Evolutionary conservation across 1,284 basidiomycete genomes (phyloP), one percentile per base, ranked within the genome.

Genomic region (Mixia osmundae): DNA sequence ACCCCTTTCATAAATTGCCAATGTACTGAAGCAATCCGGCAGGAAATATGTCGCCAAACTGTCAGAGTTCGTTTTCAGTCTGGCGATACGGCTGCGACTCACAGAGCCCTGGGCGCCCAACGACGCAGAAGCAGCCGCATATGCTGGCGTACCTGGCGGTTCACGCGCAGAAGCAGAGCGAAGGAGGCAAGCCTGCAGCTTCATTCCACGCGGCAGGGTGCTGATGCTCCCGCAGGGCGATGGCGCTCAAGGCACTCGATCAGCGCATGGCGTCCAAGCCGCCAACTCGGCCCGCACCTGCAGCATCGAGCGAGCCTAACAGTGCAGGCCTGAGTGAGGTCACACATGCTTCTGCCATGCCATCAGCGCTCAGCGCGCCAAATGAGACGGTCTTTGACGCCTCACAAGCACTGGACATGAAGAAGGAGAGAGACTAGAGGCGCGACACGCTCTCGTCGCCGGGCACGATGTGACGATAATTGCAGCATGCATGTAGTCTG

Each of bases 161-260:
- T 72, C 80, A 10, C 66, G 85, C 33, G 85, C 83, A 11, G 85
- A 91, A 56, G 85, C 85, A n/a, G 85, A 89, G 58, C 66, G 78
- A 46, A 62, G 78, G 61, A 66, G 78, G 79, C 82, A 44, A 48
- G 70, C 54, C 18, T 22, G 10, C n/a, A n/a, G 11, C 23, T 29
- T 18, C 30, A 10, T 5, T 18, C 16, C 33, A 15, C 20, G 21
- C 15, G 28, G 5, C 25, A 20, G 16, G 42, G 48, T 5, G 47
- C 49, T 14, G 53, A 50, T 33, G 50, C 46, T 22, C 22, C 44
- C 50, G 18, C 45, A 79, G 79, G 45, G 76, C 79, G 2, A 72
- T 91, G 64, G 89, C 89, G 26, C 61, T 97, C 47, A 89, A 94
- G 55, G 89, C 89, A 7, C 68, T 97, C 20, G 89, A 97, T 50